Base-by-base conservation (phyloP, 345 rosid genomes). In the Eucalyptus erythrocorys region DNA sequence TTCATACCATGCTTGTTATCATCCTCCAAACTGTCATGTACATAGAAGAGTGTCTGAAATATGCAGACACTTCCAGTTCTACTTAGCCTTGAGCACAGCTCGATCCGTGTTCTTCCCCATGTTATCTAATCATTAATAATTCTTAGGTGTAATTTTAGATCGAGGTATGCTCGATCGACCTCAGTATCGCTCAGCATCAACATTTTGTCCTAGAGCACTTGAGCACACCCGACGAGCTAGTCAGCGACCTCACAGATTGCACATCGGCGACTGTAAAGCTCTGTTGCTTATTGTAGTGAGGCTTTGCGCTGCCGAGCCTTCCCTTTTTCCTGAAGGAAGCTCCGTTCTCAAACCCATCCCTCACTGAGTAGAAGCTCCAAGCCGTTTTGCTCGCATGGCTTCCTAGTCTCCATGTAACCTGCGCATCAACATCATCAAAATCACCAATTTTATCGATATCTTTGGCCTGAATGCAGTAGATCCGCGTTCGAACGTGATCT, bases 301-400 rank as follows among this genome's bases (percentile, higher is more conserved):
- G 97, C 42, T 91, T 94, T 8, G 96, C 95, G 10, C 85, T 89
- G 21, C 94, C 95, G 5, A 26, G 5, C 5, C 22, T 5, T n/a
- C 96, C 94, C 21, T 93, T 92, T 45, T 91, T 92, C 6, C 51
- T 82, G 57, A 96, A 97, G 53, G 91, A 93, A 87, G 97, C 97
- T 89, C 97, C 96, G 27, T 93, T 97, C 84, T 91, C 92, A 16
- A 96, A 93, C 64, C 89, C 86, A 92, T 94, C 95, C 34, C 93
- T 88, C 21, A 93, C 95, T 0, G 97, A 95, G 87, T 93, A 93
- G 90, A 95, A 94, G 51, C 92, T 96, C 96, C 96, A 96, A 3
- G 93, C 87, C 80, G 61, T 88, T 48, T 87, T 87, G 9, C 90
- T 91, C 30, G 86, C 91, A 4, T 37, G 17, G 53, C 87, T 88